Evolutionary conservation across 176 grass and related monocot species (phyloP), one percentile per base, ranked within the genome.

Genomic region (Bromus sterilis): DNA sequence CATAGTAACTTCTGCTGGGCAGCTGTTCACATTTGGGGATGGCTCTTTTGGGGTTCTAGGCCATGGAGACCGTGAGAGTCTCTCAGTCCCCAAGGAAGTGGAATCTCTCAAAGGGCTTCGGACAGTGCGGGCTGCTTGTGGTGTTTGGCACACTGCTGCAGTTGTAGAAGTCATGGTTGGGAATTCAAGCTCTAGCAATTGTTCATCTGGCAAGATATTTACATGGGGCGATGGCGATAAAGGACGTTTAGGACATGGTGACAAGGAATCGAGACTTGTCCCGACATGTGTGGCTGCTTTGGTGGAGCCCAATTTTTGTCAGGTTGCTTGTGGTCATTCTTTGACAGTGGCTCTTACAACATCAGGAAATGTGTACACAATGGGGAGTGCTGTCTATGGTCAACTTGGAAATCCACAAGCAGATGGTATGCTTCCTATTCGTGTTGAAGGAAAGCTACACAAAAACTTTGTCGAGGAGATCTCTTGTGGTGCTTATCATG

Each of bases 191-290:
- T 95, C 90, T 78, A 98, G 92, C 86, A 95, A 95, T 28, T 93
- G 89, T 80, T 95, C 96, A 80, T 93, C 90, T 68, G 93, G 96
- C 41, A 98, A 98, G 79, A 75, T 98, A 61, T 98, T 98, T 85
- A 95, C 96, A 76, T 98, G 96, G 96, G 96, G 96, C 24, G 96
- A 98, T 89, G 93, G 93, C 53, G 96, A 98, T 93, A 98, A 98
- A 89, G 96, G 96, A 36, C 88, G 90, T 77, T 83, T 98, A 87
- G 96, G 96, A 53, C 96, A 98, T 75, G 96, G 96, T 71, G 90
- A 98, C 78, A 95, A 90, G 78, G 93, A 93, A 61, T 80, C 88
- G 30, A 87, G 63, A 67, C 74, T 95, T 75, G 90, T 95, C 18
- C 96, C 96, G 77, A 98, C 96, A 57, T 95, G 93, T 91, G 96